phyloP scores from a whole-genome alignment of 163 green algal species.

The Trebouxiophyceae sp. region DNA sequence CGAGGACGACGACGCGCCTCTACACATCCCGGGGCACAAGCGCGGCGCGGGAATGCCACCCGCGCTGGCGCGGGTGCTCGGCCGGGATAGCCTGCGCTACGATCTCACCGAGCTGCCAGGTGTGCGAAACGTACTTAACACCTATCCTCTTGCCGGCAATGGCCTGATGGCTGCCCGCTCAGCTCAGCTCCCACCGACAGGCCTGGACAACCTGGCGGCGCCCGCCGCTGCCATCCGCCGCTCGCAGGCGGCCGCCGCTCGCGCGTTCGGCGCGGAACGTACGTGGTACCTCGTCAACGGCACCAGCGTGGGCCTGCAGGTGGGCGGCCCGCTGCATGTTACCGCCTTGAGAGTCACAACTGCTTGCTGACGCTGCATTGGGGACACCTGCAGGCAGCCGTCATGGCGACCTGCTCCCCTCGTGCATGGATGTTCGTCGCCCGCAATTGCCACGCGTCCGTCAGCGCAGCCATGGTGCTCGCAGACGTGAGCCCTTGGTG shows the following conservation, averaged over 20 bases:
- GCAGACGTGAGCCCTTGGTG: conserved; percentile 40
- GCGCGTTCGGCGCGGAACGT: conserved; percentile 58
- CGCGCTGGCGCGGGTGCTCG: conserved; percentile 11
- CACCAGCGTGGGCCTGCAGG: conserved; percentile 56
- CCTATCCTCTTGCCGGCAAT: neutral
- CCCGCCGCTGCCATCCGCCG: conserved; percentile 57
- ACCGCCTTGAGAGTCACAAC: too few relatives aligned
- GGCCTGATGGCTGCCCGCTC: neutral
- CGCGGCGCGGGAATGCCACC: conserved; percentile 21
- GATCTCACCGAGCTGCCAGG: conserved; percentile 71
- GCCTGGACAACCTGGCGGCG: conserved; percentile 69
- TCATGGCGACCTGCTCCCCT: conserved; percentile 62
- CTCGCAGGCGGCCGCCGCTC: conserved; percentile 65
- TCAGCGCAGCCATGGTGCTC: conserved; percentile 64
- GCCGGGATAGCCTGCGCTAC: conserved; percentile 23
- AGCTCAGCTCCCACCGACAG: too few relatives aligned
- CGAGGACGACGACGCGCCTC: conserved; percentile 49
- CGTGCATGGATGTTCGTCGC: conserved; percentile 60
- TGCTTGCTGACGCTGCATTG: too few relatives aligned
- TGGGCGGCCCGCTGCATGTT: too few relatives aligned
- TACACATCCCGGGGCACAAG: conserved; percentile 78
- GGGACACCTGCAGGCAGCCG: conserved; percentile 68
- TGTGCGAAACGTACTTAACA: conserved; percentile 5
- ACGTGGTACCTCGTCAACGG: conserved; percentile 93
- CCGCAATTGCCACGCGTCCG: conserved; percentile 78